Percentiles rank a stretch among this genome's conserved stretches.
Evolutionary conservation across 1,139 yeast species (phyloP).

Genomic region (Diutina scorzettiae): DNA sequence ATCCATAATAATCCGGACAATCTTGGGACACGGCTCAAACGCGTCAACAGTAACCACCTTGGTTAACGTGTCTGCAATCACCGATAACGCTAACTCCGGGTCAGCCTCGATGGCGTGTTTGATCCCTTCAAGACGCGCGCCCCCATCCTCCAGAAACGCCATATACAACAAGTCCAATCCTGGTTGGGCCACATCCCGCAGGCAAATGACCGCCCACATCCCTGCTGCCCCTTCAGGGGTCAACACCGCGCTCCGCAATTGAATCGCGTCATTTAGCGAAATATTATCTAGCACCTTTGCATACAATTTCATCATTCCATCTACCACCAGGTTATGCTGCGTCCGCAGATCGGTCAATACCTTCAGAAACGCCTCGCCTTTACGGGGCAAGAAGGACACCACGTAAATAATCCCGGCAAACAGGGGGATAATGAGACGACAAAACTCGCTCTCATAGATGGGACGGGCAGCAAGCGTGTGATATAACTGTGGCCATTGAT

Average conservation of each 20-base stretch:
- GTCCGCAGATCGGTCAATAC: constrained; percentile 15
- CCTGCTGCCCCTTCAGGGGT: constrained; percentile 19
- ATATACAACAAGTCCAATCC: constrained; percentile 67
- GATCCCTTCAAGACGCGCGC: constrained; percentile 58
- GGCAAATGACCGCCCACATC: constrained; percentile 59
- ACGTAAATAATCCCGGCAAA: constrained; percentile 33
- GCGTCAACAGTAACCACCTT: constrained; percentile 36
- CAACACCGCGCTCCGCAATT: constrained; percentile 14
- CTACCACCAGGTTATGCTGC: constrained; percentile 24
- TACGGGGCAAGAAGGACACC: constrained; percentile 10
- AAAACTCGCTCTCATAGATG: constrained; percentile 20
- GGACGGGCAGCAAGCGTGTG: not conserved
- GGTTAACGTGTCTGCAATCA: constrained; percentile 35
- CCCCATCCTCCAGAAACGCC: constrained; percentile 33
- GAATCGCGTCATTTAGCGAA: constrained; percentile 29
- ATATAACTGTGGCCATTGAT: not conserved
- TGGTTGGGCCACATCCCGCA: constrained; percentile 50
- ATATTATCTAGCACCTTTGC: constrained; percentile 22
- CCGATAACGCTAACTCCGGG: constrained; percentile 30
- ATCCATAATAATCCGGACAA: constrained; percentile 67
- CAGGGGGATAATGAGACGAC: constrained; percentile 25
- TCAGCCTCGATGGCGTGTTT: constrained; percentile 37
- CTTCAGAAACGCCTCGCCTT: constrained; percentile 9
- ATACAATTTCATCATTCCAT: constrained; percentile 14
- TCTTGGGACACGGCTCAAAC: constrained; percentile 67